Base-by-base conservation (phyloP, 2,329 filamentous ascomycete genomes). In the Pseudogymnoascus pannorum region DNA sequence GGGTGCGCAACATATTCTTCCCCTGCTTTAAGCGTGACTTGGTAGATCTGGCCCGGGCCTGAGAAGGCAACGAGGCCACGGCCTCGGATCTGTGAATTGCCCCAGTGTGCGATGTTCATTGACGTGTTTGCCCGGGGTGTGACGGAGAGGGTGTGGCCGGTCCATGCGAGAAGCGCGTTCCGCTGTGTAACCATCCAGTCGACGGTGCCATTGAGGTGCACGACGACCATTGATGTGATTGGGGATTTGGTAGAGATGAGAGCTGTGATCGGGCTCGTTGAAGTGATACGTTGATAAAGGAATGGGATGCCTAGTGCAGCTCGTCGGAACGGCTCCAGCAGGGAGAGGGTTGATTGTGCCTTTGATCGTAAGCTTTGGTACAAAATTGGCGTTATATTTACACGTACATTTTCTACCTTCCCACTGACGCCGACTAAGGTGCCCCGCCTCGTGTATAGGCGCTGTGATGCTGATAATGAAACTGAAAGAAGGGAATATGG, bases 141-240 rank as follows among this genome's bases (percentile, higher is more conserved):
- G 48, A 94, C 81, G 14, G 81, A 79, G 60, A 99, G 79, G 0
- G 91, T 92, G 72, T 96, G 90, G 26, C 94, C 94, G 0, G 93
- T 96, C 94, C 94, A 99, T 60, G 94, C 94, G n/a, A 97, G 80
- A 60, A 99, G 80, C 1, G 92, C 92, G 66, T 90, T 88, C 64
- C 91, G 84, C 73, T 97, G 92, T 5, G 91, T 84, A 7, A 99
- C 79, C 79, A 96, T 90, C 93, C 94, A 99, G 76, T 99, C 94
- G 62, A 92, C 87, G 4, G 92, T 91, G 62, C 94, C 94, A 77
- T 99, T 92, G 58, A 99, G 84, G 72, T 93, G 89, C 24, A 99
- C 81, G 6, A 96, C 85, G 11, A 89, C 87, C 68, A 99, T 92
- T 5, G 92, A 92, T 0, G 92, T 94, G 59, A 88, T 86, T 4